A percentile compares a stretch with the other conserved stretches of the same genome.
Conservation (phyloP, 139 green algal species). For the Medakamo hakoo region DNA sequence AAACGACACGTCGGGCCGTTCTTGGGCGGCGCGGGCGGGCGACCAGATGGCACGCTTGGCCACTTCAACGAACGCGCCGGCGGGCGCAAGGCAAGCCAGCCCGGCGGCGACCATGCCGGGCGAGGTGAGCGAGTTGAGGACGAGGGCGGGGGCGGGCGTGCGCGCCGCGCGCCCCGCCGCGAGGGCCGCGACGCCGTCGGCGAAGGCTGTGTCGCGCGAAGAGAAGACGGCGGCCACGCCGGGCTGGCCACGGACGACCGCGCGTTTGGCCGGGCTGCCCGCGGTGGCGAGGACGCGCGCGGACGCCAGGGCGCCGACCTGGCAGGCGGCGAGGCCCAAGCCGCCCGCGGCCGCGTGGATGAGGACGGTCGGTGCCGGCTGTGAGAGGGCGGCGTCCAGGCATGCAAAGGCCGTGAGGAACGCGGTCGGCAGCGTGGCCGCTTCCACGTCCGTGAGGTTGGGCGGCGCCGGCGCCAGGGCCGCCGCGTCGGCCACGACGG, state of each 20-base stretch:
- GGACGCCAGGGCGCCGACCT: conserved; percentile 23
- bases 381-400: conserved; percentile 22
- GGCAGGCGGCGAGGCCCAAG: conserved; percentile 55
- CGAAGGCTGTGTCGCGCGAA: conserved; percentile 48
- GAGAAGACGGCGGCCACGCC: conserved; percentile 20
- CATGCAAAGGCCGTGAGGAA: conserved; percentile 48
- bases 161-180: no score
- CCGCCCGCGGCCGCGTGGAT: conserved; percentile 62
- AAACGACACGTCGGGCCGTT: conserved; percentile 62
- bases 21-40: conserved; percentile 24
- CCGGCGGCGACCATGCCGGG: conserved; percentile 68
- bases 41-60: conserved; percentile 81
- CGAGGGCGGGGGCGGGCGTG: conserved; percentile 1
- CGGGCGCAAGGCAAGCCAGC: conserved; percentile 29
- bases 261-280: conserved; percentile 37
- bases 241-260: conserved; percentile 28
- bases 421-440: conserved; percentile 57
- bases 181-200: neutral
- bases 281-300: conserved; percentile 28
- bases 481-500: conserved; percentile 31
- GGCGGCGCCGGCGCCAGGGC: conserved; percentile 48
- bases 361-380: conserved; percentile 31
- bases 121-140: conserved; percentile 81
- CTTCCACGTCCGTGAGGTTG: conserved; percentile 46
- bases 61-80: conserved; percentile 63